Conservation (phyloP, 2,329 filamentous ascomycete genomes). For the Sarocladium strictum region DNA sequence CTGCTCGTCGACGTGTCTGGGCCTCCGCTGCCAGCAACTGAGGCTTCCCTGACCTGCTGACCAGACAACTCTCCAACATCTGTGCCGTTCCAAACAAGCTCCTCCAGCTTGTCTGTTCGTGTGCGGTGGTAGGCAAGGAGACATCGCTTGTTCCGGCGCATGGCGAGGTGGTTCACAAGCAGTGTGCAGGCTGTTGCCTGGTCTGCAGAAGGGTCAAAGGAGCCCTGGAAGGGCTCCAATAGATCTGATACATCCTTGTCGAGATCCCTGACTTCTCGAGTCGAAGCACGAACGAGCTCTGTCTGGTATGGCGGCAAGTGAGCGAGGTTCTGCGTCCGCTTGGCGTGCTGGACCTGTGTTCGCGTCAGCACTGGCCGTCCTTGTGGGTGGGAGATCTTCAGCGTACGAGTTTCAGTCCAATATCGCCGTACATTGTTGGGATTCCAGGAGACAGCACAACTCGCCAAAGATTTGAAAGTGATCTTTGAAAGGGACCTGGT, state of each 20-base stretch:
- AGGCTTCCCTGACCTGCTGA: conserved; percentile 43
- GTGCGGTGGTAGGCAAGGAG: conserved; percentile 90
- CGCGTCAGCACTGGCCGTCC: conserved; percentile 7
- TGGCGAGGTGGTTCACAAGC: conserved; percentile 88
- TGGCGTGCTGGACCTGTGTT: conserved; percentile 82
- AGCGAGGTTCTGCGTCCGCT: conserved; percentile 80
- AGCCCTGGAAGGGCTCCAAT: conserved; percentile 74
- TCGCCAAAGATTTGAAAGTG: too few relatives aligned
- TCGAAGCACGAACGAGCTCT: conserved; percentile 80
- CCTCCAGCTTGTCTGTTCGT: conserved; percentile 84
- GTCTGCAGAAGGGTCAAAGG: conserved; percentile 78
- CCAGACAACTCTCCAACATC: conserved; percentile 70
- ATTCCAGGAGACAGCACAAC: too few relatives aligned
- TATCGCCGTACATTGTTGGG: conserved; percentile 77
- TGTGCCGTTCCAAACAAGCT: conserved; percentile 84
- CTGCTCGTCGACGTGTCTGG: conserved; percentile 60
- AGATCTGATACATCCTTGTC: conserved; percentile 78
- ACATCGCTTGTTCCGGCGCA: conserved; percentile 94
- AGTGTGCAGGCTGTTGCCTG: conserved; percentile 82
- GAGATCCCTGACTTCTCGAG: conserved; percentile 87
- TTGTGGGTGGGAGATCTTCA: not conserved
- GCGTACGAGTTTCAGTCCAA: conserved; percentile 75
- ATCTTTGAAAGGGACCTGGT: not conserved
- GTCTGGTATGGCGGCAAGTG: conserved; percentile 89
- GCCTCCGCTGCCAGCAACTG: conserved; percentile 24